Conservation (phyloP, 371 early-diverging fungal species). For the Mucor racemosus region DNA sequence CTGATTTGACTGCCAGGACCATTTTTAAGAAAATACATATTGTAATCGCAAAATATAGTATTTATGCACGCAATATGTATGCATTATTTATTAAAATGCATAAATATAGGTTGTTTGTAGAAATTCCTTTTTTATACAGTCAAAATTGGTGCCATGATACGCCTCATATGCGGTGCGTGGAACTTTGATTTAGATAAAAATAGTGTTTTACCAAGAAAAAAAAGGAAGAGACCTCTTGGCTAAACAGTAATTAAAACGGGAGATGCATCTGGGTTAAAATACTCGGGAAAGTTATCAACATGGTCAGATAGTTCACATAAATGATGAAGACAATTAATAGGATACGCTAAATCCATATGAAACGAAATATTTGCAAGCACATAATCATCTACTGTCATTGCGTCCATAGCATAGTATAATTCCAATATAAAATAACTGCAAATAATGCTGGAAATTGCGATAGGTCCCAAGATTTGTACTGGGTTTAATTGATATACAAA, state of each 20-base stretch:
- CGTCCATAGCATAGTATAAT: constrained; percentile 46
- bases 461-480: constrained; percentile 38
- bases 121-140: too few relatives aligned
- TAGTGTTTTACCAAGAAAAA: background rate
- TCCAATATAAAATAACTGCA: constrained; percentile 46
- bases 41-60: too few relatives aligned
- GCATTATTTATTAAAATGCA: too few relatives aligned
- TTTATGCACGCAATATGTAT: too few relatives aligned
- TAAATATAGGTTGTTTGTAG: too few relatives aligned
- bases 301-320: constrained; percentile 48
- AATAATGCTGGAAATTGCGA: constrained; percentile 32
- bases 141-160: too few relatives aligned
- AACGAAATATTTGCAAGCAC: constrained; percentile 46
- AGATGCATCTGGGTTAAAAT: constrained; percentile 21
- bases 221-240: background rate
- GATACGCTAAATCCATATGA: constrained; percentile 47
- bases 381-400: constrained; percentile 40
- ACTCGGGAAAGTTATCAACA: constrained; percentile 32
- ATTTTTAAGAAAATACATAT: too few relatives aligned
- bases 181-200: background rate
- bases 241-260: background rate
- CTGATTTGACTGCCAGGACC: too few relatives aligned
- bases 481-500: constrained; percentile 20
- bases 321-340: constrained; percentile 50
- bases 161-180: too few relatives aligned